phyloP scores from a whole-genome alignment of 306 rosid genomes.

The Lathyrus tuberosus region DNA sequence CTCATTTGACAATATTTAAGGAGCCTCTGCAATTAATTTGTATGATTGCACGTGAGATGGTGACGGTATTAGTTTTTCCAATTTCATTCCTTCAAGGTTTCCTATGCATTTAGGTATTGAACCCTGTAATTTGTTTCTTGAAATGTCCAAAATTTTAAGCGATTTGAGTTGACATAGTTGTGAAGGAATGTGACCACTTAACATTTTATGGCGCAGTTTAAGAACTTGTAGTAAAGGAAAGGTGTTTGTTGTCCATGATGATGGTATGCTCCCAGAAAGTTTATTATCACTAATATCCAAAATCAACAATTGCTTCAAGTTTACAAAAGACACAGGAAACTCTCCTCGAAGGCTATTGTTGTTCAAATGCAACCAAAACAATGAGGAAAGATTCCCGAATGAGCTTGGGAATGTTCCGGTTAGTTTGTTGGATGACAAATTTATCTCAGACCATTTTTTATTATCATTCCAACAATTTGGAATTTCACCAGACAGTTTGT shows the following conservation, averaged over 20 bases:
- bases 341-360: constrained; percentile 27
- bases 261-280: constrained; percentile 35
- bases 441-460: neutral
- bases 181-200: constrained; percentile 26
- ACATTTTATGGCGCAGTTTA: constrained; percentile 22
- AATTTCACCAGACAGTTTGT: constrained; percentile 35
- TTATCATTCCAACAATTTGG: too few relatives aligned
- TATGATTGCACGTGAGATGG: neutral
- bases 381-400: neutral
- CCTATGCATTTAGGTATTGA: too few relatives aligned
- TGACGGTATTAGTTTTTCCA: too few relatives aligned
- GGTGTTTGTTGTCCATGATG: neutral
- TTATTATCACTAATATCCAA: constrained; percentile 40
- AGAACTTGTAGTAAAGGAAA: constrained; percentile 23
- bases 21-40: too few relatives aligned
- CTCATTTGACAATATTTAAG: neutral
- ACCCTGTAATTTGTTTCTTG: too few relatives aligned
- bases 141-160: constrained; percentile 29
- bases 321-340: neutral
- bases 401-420: constrained; percentile 25
- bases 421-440: constrained; percentile 27
- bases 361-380: constrained; percentile 13
- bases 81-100: too few relatives aligned
- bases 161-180: constrained; percentile 25
- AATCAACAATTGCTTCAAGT: neutral